These are phyloP conservation scores for Lipomyces yamadae DNA, from an alignment of 805 yeast genomes.

Conservation along the genomic window DNA sequence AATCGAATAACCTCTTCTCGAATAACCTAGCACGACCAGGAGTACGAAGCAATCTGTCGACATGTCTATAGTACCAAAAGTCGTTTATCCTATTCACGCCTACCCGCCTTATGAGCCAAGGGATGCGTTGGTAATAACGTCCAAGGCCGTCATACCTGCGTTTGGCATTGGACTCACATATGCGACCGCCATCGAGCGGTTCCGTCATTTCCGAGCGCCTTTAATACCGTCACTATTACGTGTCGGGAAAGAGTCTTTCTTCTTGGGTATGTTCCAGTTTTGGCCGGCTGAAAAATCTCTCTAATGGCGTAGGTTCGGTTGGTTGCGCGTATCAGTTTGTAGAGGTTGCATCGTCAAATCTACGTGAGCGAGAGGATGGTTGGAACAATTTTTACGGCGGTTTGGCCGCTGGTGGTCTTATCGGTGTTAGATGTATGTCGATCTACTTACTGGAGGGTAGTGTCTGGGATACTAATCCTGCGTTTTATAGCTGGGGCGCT, in stretches of 20 bases:
- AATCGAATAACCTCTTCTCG: background rate
- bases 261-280: slow-evolving; percentile 14
- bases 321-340: slow-evolving; percentile 55
- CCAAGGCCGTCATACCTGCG: slow-evolving; percentile 43
- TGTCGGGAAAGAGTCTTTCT: slow-evolving; percentile 14
- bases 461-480: background rate
- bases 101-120: slow-evolving; percentile 59
- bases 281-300: slow-evolving; percentile 1
- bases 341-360: slow-evolving; percentile 57
- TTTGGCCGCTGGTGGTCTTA: slow-evolving; percentile 27
- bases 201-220: slow-evolving; percentile 10
- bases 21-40: background rate
- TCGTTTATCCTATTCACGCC: slow-evolving; percentile 41
- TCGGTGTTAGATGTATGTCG: slow-evolving; percentile 17
- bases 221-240: slow-evolving; percentile 13
- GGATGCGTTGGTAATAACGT: slow-evolving; percentile 58
- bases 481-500: slow-evolving; percentile 17
- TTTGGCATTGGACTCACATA: slow-evolving; percentile 14
- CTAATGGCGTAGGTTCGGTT: slow-evolving; percentile 52
- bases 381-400: slow-evolving; percentile 49
- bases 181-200: slow-evolving; percentile 27
- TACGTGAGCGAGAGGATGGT: slow-evolving; percentile 67
- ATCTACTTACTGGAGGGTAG: background rate
- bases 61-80: slow-evolving; percentile 36
- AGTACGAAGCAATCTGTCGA: slow-evolving; percentile 9